A percentile compares a stretch with the other conserved stretches of the same genome.
Conservation (phyloP, 768 basidiomycete genomes). For the Mycena leptocephala region DNA sequence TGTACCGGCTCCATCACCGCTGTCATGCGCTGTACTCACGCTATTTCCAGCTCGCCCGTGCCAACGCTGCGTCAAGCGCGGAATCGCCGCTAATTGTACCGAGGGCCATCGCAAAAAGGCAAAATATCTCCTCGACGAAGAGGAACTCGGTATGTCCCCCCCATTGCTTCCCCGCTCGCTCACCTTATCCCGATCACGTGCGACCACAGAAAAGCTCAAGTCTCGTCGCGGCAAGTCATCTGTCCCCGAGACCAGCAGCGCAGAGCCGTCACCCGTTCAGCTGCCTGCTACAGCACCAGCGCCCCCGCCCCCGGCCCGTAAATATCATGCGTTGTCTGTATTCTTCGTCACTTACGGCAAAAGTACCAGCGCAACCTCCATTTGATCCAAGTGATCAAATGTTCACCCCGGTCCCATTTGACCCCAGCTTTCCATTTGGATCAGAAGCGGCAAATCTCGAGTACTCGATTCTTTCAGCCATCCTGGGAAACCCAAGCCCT, state of each 20-base stretch:
- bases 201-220: slow-evolving; percentile 63
- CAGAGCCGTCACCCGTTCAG: slow-evolving; percentile 41
- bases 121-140: slow-evolving; percentile 95
- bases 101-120: slow-evolving; percentile 99
- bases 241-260: slow-evolving; percentile 58
- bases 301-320: slow-evolving; percentile 53
- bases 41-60: slow-evolving; percentile 88
- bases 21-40: slow-evolving; percentile 36
- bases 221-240: slow-evolving; percentile 55
- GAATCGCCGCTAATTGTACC: slow-evolving; percentile 88
- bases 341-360: slow-evolving; percentile 29
- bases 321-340: neutral
- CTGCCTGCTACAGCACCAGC: slow-evolving; percentile 41
- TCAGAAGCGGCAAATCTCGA: slow-evolving; percentile 95
- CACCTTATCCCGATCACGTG: slow-evolving; percentile 55
- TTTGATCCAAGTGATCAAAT: slow-evolving; percentile 73
- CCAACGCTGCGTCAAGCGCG: slow-evolving; percentile 95
- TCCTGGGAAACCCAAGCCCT: slow-evolving; percentile 86
- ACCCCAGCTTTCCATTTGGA: slow-evolving; percentile 79
- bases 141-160: slow-evolving; percentile 83
- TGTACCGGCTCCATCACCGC: slow-evolving; percentile 68
- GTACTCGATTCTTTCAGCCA: slow-evolving; percentile 94
- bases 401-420: slow-evolving; percentile 70
- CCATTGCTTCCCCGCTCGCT: slow-evolving; percentile 43
- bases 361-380: slow-evolving; percentile 42